A percentile compares a stretch with the other conserved stretches of the same genome.
Evolutionary conservation across 1,284 basidiomycete genomes (phyloP).

Genomic region (Coniferiporia weirii): DNA sequence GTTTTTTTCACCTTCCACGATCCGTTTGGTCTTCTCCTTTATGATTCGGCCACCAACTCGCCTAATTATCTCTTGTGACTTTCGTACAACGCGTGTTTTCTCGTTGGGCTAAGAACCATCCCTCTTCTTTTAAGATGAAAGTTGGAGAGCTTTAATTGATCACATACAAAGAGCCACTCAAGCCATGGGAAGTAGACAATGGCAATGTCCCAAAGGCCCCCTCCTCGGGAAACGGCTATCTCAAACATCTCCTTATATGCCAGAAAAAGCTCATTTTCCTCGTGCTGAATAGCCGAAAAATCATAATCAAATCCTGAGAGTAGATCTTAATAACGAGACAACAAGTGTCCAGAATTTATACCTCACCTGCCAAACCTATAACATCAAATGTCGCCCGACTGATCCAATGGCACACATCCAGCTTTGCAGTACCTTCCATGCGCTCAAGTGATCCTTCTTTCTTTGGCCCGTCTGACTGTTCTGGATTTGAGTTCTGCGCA

Average conservation of each 20-base stretch:
- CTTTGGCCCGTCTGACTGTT: not conserved
- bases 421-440: constrained; percentile 25
- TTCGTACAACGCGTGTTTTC: constrained; percentile 41
- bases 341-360: constrained; percentile 7
- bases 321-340: not conserved
- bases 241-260: constrained; percentile 84
- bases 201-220: constrained; percentile 41
- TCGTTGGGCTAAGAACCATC: constrained; percentile 45
- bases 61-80: constrained; percentile 57
- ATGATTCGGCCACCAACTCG: constrained; percentile 65
- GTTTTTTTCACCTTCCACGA: constrained; percentile 47
- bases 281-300: constrained; percentile 72
- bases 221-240: constrained; percentile 52
- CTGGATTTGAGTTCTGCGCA: not conserved
- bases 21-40: constrained; percentile 59
- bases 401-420: constrained; percentile 72
- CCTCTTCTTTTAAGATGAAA: not conserved
- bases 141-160: constrained; percentile 7
- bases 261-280: constrained; percentile 66
- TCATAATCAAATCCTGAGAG: constrained; percentile 67
- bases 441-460: constrained; percentile 19
- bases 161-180: constrained; percentile 52
- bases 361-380: constrained; percentile 65
- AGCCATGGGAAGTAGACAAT: constrained; percentile 58
- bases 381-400: constrained; percentile 77